Evolutionary conservation across 108 stramenopile species (phyloP), one percentile per base, ranked within the genome.

Genomic region (Cylindrotheca closterium): DNA sequence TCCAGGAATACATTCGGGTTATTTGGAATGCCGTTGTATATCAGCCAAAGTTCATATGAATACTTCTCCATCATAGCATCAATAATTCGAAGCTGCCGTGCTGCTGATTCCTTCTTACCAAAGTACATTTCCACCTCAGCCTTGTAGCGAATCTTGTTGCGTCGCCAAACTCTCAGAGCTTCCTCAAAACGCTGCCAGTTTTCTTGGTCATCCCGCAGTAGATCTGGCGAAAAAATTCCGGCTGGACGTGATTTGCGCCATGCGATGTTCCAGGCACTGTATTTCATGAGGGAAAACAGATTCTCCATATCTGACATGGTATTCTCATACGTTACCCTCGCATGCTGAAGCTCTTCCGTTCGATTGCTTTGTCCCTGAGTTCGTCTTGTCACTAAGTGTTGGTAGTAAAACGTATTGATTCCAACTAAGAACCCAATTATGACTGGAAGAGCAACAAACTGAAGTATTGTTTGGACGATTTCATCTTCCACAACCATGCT

Each of bases 1-100:
- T 54, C 24, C 52, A 64, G n/a, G 30, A 64, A 64, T 21, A 64
- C 51, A 34, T 64, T 64, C 10, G 63, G 63, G 24, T 64, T 64
- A 29, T 28, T 54, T 18, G 63, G 63, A 42, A 50, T 53, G 23
- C 50, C 63, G 23, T 64, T 50, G 25, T 64, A 64, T 4, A 64
- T 64, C 25, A 64, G 50, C 63, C 63, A 64, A 24, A 64, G 30
- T 42, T 64, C 63, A 34, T 50, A 64, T 37, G 48, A 50, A 24
- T 53, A 30, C 23, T 64, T 64, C 33, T 64, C 63, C 7, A 64
- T 47, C 0, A 48, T 42, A 3, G 63, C 63, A 64, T 64, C 63
- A 2, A 64, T 30, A 7, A 64, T 18, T 2, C 50, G 51, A 25
- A 64, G 53, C 17, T 50, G 32, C 37, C 52, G 51, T 19, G 52